Percentiles rank a stretch among this genome's conserved stretches.
These are phyloP conservation scores for Neurospora sp. DNA, from an alignment of 495 filamentous ascomycete genomes.

Conservation along the genomic window DNA sequence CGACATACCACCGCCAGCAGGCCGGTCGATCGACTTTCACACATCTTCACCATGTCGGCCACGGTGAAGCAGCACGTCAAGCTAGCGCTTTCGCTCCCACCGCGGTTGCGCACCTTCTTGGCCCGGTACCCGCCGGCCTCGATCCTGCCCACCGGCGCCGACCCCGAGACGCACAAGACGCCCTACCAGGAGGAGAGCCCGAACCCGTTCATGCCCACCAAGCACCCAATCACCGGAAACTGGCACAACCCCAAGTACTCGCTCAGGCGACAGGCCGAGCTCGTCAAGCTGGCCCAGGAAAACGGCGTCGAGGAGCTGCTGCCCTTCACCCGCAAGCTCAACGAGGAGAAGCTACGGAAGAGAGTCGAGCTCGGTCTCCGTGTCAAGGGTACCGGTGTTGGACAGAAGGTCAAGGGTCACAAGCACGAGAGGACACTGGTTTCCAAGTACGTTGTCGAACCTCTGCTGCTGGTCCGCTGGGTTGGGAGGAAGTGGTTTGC, in stretches of 20 bases:
- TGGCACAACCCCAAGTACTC: conserved; percentile 78
- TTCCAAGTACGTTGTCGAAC: conserved; percentile 44
- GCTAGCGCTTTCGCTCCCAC: conserved; percentile 58
- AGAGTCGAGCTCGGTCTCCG: conserved; percentile 62
- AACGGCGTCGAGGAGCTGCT: conserved; percentile 78
- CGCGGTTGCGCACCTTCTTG: conserved; percentile 77
- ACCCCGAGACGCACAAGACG: conserved; percentile 32
- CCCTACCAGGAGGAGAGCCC: conserved; percentile 35
- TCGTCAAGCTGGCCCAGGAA: conserved; percentile 74
- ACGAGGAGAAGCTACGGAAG: conserved; percentile 54
- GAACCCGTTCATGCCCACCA: conserved; percentile 69
- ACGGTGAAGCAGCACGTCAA: conserved; percentile 37
- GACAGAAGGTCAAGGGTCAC: conserved; percentile 92
- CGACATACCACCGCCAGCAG: neutral
- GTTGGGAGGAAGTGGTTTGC: conserved; percentile 1
- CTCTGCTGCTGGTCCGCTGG: neutral
- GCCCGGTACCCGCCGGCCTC: conserved; percentile 68
- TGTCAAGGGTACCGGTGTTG: conserved; percentile 84
- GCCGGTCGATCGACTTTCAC: neutral
- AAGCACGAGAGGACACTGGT: conserved; percentile 82
- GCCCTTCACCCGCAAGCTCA: conserved; percentile 66
- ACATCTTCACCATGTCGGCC: conserved; percentile 14
- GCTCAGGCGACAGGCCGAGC: conserved; percentile 77
- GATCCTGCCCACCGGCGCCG: conserved; percentile 34
- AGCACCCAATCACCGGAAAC: conserved; percentile 59